Evolutionary conservation across 1,284 basidiomycete species (phyloP).

Genomic region (Phylloboletellus chloephorus): DNA sequence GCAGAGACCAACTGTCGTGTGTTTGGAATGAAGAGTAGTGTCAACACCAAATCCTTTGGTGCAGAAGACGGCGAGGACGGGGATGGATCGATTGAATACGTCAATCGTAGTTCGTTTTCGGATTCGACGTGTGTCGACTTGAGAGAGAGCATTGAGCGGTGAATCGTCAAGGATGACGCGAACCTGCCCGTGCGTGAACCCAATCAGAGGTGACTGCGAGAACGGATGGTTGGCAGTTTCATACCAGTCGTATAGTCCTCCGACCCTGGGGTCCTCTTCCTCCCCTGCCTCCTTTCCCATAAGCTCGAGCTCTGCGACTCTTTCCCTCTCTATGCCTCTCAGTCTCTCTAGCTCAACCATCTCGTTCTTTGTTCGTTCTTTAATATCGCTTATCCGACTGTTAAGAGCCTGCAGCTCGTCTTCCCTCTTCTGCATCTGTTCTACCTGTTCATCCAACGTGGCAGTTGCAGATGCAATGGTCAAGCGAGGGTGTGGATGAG

Average conservation of each 20-base stretch:
- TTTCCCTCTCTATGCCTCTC: conserved; percentile 66
- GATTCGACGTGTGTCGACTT: conserved; percentile 54
- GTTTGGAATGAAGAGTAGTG: conserved; percentile 63
- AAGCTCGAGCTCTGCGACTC: conserved; percentile 63
- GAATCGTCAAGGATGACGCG: conserved; percentile 57
- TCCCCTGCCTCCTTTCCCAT: conserved; percentile 57
- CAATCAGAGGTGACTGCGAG: conserved; percentile 2
- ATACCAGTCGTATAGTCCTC: conserved; percentile 67
- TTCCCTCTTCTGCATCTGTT: conserved; percentile 67
- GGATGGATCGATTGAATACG: conserved; percentile 46
- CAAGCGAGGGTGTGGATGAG: conserved; percentile 70
- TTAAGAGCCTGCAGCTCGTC: conserved; percentile 48
- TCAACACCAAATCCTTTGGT: conserved; percentile 41
- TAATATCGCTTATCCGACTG: conserved; percentile 45
- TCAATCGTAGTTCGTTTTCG: conserved; percentile 70
- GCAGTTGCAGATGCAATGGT: conserved; percentile 68
- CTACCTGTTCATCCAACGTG: conserved; percentile 64
- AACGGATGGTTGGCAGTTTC: conserved; percentile 15
- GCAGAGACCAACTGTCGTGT: conserved; percentile 58
- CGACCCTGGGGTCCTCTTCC: conserved; percentile 58
- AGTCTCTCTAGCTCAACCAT: conserved; percentile 60
- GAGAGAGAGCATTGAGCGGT: conserved; percentile 58
- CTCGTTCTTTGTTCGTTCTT: conserved; percentile 52
- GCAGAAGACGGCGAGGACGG: conserved; percentile 12
- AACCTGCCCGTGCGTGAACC: conserved; percentile 45